These are phyloP conservation scores for Aspergillus sp. DNA, from an alignment of 2,329 filamentous ascomycete genomes.

Conservation along the genomic window DNA sequence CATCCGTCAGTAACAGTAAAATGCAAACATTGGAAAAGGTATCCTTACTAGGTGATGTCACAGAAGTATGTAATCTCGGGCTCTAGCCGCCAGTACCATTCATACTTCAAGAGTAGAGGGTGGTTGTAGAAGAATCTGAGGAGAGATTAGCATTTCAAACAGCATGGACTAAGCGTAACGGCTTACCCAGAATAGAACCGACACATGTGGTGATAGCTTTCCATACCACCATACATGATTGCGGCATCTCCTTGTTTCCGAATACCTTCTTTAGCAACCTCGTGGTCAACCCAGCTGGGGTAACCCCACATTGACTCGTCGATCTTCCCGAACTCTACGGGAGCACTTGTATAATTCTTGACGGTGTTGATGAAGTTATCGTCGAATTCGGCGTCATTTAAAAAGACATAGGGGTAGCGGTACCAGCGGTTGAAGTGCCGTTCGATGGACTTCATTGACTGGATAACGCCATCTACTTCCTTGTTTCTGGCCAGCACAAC, in stretches of 20 bases:
- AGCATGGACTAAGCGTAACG: neutral
- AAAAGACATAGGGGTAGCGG: slow-evolving; percentile 96
- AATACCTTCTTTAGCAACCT: slow-evolving; percentile 93
- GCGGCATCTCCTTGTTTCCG: slow-evolving; percentile 94
- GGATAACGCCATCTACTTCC: slow-evolving; percentile 91
- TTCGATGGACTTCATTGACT: slow-evolving; percentile 97
- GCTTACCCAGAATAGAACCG: slow-evolving; percentile 94
- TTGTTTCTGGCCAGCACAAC: slow-evolving; percentile 95
- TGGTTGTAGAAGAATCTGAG: slow-evolving; percentile 93
- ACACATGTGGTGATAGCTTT: slow-evolving; percentile 99
- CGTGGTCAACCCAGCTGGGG: slow-evolving; percentile 92
- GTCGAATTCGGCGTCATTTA: slow-evolving; percentile 98
- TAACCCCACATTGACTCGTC: slow-evolving; percentile 91
- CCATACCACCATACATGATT: slow-evolving; percentile 99
- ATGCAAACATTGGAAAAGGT: neutral
- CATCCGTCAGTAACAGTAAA: slow-evolving; percentile 30
- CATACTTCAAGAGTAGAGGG: slow-evolving; percentile 89
- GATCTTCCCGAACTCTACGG: slow-evolving; percentile 93
- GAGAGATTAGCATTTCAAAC: slow-evolving; percentile 18
- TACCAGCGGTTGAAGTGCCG: slow-evolving; percentile 99
- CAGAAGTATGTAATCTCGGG: slow-evolving; percentile 99
- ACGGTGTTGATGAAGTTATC: slow-evolving; percentile 87
- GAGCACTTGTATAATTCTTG: slow-evolving; percentile 81
- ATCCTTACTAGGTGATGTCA: slow-evolving; percentile 89
- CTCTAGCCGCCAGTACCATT: slow-evolving; percentile 99